Evolutionary conservation across 2,329 filamentous ascomycete genomes (phyloP), one percentile per base, ranked within the genome.

Genomic region (Colletotrichum godetiae): DNA sequence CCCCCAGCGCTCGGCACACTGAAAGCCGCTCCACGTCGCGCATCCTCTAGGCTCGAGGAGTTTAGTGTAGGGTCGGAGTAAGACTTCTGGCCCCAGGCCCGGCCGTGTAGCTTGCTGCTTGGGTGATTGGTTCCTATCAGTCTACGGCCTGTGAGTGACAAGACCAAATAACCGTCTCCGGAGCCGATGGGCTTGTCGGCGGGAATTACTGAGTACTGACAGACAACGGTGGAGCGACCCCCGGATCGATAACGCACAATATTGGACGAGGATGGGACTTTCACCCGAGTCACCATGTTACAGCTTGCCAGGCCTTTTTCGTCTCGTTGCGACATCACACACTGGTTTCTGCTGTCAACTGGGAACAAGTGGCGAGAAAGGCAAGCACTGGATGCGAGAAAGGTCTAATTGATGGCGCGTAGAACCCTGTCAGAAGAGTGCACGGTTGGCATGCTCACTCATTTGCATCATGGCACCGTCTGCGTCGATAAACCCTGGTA

Each of bases 401-500:
- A 22, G 61, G 67, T 49, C 57, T 27, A 61, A 71, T 60, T 37
- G 49, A 33, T 52, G 35, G 52, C 46, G 68, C 46, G 29, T 27
- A 22, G 52, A 31, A n/a, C 55, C 61, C 46, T 73, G 61, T 72
- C 61, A 64, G 37, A 62, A 33, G 68, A 22, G 56, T 56, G 57
- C 68, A 72, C 68, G 52, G 72, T 52, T 65, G 68, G 62, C 63
- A 74, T 64, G 68, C 59, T 74, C 37, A 42, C 37, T 68, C 49
- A 68, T 72, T 74, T 74, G 67, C 67, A 70, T 63, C 57, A 67
- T 66, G 46, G 61, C 63, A 27, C 55, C 52, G 59, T 72, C 57
- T 74, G 33, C 52, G 52, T 46, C 68, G 52, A 55, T 52, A 58
- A 72, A 72, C 57, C 72, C 72, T 73, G 72, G 72, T 57, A 74